Base-by-base conservation (phyloP, 2,329 filamentous ascomycete species). In the Hypoxylon sp. region DNA sequence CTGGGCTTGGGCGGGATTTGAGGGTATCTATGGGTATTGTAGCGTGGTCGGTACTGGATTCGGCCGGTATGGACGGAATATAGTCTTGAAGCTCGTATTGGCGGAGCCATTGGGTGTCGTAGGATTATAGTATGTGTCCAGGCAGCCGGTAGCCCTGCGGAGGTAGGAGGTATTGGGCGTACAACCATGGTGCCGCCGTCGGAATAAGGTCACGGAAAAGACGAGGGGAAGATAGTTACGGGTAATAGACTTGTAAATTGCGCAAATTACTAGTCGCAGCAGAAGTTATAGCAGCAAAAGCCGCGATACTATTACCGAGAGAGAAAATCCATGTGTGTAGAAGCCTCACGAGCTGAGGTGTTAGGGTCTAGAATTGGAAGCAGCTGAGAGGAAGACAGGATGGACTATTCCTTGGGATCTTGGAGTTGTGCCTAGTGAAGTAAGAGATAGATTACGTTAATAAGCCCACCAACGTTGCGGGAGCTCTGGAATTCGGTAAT, bases 281-380 rank as follows among this genome's bases (percentile, higher is more conserved):
- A 54, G 50, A 58, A 58, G 56, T 52, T 32, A 65, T 62, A 66
- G 73, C 73, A 75, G 73, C 74, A 67, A 68, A 73, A 68, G 76
- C 74, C 69, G 75, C 71, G 68, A 65, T 72, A 50, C 32, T 72
- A 69, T 74, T 73, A 77, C 63, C 68, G 73, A 53, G 54, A 53
- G 58, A 62, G 65, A 52, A 56, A 62, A 74, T 75, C 76, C 76
- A 78, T 78, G 55, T 71, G 67, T 32, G 27, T 60, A 56, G 53
- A 47, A 57, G 47, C 69, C 60, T 68, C 64, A 48, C 3, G 53
- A 46, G 31, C 61, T 32, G 55, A 65, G 61, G 55, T 69, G 39
- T 58, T 46, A 55, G 56, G 52, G 31, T n/a, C 10, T 47, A 57
- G 42, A 29, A 19, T 27, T 27, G 35, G 10, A 24, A 21, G 19